Evolutionary conservation across 2,329 filamentous ascomycete genomes (phyloP).

Genomic region (Coniochaeta sp.): DNA sequence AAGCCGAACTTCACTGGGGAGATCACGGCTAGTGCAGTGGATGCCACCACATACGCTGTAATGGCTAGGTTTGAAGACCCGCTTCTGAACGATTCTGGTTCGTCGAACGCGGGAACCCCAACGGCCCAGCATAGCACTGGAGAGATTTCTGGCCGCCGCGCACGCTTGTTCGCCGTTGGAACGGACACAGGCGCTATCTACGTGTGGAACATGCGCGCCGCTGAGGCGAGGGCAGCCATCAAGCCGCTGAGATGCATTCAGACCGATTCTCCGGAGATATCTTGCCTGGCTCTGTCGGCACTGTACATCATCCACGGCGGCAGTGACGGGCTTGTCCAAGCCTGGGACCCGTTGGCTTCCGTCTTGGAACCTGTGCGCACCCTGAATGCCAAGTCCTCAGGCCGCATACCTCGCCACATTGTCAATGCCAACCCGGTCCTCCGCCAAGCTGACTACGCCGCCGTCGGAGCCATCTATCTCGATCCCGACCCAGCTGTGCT

Average conservation of each 20-base stretch:
- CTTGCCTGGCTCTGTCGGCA: conserved; percentile 73
- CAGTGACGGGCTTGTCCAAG: conserved; percentile 89
- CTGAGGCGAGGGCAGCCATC: conserved; percentile 50
- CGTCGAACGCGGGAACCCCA: conserved; percentile 42
- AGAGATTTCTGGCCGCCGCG: conserved; percentile 79
- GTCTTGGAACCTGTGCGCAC: conserved; percentile 72
- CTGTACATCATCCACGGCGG: conserved; percentile 89
- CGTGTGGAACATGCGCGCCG: conserved; percentile 77
- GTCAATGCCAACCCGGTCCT: conserved; percentile 47
- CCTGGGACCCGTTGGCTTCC: conserved; percentile 92
- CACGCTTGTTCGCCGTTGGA: conserved; percentile 73
- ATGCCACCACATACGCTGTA: conserved; percentile 66
- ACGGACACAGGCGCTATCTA: conserved; percentile 72
- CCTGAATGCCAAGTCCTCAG: conserved; percentile 76
- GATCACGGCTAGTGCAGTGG: conserved; percentile 65
- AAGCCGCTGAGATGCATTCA: conserved; percentile 71
- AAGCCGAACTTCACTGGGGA: conserved; percentile 51
- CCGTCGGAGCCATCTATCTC: conserved; percentile 75
- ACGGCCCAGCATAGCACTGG: conserved; percentile 27
- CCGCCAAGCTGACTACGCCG: conserved; percentile 67
- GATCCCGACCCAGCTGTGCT: conserved; percentile 83
- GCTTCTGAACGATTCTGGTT: conserved; percentile 43
- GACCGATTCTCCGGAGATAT: conserved; percentile 84
- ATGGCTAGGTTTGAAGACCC: conserved; percentile 75
- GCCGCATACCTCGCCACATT: conserved; percentile 70